Conservation (phyloP, 2,329 filamentous ascomycete species). For the Colletotrichum kahawae region DNA sequence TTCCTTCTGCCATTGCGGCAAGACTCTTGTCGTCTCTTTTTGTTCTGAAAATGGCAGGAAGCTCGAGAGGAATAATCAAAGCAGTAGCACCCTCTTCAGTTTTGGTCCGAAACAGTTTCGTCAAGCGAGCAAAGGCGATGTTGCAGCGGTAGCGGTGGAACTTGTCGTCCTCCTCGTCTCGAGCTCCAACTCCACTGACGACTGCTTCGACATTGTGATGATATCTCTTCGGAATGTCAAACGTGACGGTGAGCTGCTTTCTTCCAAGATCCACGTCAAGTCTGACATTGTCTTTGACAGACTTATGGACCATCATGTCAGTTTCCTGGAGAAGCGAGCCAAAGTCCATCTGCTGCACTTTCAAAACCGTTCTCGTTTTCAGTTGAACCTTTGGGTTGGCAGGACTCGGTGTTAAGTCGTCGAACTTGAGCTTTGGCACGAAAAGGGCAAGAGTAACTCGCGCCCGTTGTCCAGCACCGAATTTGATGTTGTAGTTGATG, state of each 20-base stretch:
- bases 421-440: neutral
- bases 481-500: conserved; percentile 29
- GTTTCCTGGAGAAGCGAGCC: conserved; percentile 61
- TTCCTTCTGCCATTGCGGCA: conserved; percentile 24
- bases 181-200: neutral
- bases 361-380: conserved; percentile 43
- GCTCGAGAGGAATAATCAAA: conserved; percentile 2
- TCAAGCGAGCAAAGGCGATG: conserved; percentile 52
- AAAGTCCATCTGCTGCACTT: conserved; percentile 59
- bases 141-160: conserved; percentile 42
- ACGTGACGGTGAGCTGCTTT: conserved; percentile 45
- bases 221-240: conserved; percentile 26
- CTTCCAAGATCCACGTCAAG: conserved; percentile 44
- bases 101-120: conserved; percentile 40
- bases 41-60: neutral
- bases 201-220: neutral
- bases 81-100: conserved; percentile 26
- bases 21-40: conserved; percentile 14
- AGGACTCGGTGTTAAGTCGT: conserved; percentile 30
- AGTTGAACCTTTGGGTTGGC: conserved; percentile 33
- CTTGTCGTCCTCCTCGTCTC: conserved; percentile 22
- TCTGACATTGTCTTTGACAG: conserved; percentile 29
- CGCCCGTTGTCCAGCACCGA: neutral
- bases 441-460: neutral
- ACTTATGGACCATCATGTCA: conserved; percentile 65